Evolutionary conservation across 2,329 filamentous ascomycete genomes (phyloP).

Genomic region (Botrytis aclada): DNA sequence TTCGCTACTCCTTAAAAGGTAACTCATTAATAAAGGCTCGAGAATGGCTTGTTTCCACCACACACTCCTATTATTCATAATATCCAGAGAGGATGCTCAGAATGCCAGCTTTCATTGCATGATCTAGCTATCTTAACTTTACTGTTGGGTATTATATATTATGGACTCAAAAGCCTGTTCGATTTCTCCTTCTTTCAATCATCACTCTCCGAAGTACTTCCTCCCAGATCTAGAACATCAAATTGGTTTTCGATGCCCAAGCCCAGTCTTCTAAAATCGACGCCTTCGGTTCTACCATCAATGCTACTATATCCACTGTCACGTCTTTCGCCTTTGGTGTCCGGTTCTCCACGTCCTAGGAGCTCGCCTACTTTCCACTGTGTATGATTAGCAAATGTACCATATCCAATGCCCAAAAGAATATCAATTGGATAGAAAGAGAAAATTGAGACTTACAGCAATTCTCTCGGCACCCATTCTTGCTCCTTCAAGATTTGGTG

Average conservation of each 20-base stretch:
- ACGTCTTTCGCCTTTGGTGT: neutral
- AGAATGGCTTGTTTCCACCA: neutral
- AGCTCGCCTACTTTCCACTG: constrained; percentile 29
- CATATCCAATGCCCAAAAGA: neutral
- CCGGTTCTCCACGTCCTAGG: constrained; percentile 14
- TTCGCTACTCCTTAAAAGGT: neutral
- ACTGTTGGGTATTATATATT: neutral
- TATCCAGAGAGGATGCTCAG: neutral
- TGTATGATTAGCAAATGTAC: neutral
- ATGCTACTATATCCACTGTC: constrained; percentile 25
- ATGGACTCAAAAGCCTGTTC: neutral
- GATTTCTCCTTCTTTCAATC: neutral
- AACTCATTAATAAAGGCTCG: neutral
- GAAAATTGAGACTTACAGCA: constrained; percentile 19
- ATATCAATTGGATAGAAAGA: neutral
- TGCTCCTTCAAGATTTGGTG: constrained; percentile 71
- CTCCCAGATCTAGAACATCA: constrained; percentile 18
- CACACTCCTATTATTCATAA: neutral
- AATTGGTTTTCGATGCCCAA: constrained; percentile 32
- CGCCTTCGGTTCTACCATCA: constrained; percentile 13
- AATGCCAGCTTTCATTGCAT: neutral
- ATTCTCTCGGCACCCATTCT: constrained; percentile 68
- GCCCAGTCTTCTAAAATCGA: constrained; percentile 30
- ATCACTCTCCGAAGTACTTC: neutral
- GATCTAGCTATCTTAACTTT: neutral